phyloP scores from a whole-genome alignment of 2,329 filamentous ascomycete genomes.

The Ophiocordyceps sinensis region DNA sequence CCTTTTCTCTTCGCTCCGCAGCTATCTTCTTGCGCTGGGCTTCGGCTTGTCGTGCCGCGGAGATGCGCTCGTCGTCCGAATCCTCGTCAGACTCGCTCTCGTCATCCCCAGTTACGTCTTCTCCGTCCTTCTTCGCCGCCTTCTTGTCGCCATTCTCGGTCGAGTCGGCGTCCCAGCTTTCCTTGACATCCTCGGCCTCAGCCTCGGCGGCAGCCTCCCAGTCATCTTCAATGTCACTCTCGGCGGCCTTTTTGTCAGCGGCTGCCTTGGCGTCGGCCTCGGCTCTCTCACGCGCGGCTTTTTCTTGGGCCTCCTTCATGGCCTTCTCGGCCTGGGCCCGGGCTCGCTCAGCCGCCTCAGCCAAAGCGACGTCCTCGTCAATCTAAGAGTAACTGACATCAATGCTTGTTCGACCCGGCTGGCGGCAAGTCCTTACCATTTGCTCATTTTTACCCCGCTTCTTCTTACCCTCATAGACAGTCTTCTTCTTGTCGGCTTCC shows the following conservation, averaged over 20 bases:
- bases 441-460: constrained; percentile 45
- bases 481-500: constrained; percentile 62
- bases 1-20: constrained; percentile 74
- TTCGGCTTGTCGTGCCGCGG: constrained; percentile 59
- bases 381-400: constrained; percentile 24
- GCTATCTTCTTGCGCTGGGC: constrained; percentile 76
- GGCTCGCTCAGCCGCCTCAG: constrained; percentile 64
- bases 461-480: constrained; percentile 66
- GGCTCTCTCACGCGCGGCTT: constrained; percentile 41
- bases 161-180: constrained; percentile 84
- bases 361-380: constrained; percentile 65
- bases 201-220: constrained; percentile 79
- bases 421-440: constrained; percentile 28
- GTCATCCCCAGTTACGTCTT: constrained; percentile 13
- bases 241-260: constrained; percentile 37
- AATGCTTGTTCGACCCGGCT: background rate
- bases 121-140: constrained; percentile 9
- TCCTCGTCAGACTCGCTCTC: constrained; percentile 31
- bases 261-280: constrained; percentile 40
- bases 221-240: constrained; percentile 59
- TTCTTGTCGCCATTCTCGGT: constrained; percentile 48
- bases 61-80: constrained; percentile 58
- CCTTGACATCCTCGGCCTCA: constrained; percentile 62
- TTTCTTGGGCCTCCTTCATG: constrained; percentile 46
- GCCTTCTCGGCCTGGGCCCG: constrained; percentile 52